Evolutionary conservation across 2,329 filamentous ascomycete species (phyloP).

Genomic region (Aureobasidium sp.): DNA sequence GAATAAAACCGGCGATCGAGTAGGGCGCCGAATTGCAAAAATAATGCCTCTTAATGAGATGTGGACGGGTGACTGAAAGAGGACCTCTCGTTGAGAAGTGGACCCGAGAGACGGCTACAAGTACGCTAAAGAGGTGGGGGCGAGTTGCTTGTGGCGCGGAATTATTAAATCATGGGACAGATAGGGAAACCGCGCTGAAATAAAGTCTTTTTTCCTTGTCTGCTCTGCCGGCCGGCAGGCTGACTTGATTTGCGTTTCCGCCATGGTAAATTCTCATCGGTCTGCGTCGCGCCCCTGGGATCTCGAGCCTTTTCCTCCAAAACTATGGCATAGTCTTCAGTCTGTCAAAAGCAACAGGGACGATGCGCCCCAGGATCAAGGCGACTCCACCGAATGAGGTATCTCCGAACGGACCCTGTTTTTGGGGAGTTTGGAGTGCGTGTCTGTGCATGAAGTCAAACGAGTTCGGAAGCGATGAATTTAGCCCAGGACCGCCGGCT

Average conservation of each 20-base stretch:
- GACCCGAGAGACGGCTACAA: neutral
- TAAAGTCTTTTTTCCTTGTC: neutral
- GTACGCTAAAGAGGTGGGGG: neutral
- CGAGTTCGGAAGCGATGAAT: neutral
- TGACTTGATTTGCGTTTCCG: neutral
- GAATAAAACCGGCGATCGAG: neutral
- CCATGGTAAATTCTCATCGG: neutral
- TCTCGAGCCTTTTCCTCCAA: neutral
- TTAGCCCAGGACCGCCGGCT: neutral
- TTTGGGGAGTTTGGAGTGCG: neutral
- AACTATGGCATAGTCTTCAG: neutral
- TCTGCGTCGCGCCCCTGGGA: too few relatives aligned
- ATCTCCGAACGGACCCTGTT: slow-evolving; percentile 3
- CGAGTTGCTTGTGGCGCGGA: neutral
- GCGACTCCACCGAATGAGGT: neutral
- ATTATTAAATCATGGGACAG: slow-evolving; percentile 6
- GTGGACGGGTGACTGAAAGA: neutral
- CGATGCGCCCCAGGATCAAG: neutral
- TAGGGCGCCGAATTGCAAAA: neutral
- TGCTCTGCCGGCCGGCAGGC: neutral
- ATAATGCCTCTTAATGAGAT: neutral
- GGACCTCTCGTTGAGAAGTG: neutral
- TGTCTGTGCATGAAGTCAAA: neutral
- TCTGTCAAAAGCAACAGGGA: neutral
- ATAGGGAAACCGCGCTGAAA: neutral